Conservation (phyloP, 306 rosid genomes). For the Quercus glauca region DNA sequence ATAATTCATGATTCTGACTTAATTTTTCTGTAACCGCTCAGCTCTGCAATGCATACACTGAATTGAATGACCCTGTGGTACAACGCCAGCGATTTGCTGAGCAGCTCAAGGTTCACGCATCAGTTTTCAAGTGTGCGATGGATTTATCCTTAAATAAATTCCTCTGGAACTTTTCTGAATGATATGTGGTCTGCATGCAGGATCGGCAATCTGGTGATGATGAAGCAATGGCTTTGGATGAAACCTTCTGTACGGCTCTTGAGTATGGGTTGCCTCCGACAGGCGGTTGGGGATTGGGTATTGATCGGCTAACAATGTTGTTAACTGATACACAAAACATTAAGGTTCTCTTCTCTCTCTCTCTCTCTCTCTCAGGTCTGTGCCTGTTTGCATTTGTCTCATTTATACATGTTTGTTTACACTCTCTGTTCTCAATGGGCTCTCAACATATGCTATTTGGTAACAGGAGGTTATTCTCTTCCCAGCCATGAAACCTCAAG, state of each 20-base stretch:
- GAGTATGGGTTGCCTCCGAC: slow-evolving; percentile 97
- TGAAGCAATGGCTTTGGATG: too few relatives aligned
- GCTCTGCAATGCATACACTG: slow-evolving; percentile 92
- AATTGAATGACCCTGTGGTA: slow-evolving; percentile 89
- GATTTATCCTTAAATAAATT: background rate
- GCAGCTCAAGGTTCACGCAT: slow-evolving; percentile 73
- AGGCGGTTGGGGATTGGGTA: slow-evolving; percentile 97
- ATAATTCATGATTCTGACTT: slow-evolving; percentile 1
- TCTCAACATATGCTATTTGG: too few relatives aligned
- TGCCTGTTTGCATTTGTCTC: too few relatives aligned
- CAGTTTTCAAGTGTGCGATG: background rate
- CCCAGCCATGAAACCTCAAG: too few relatives aligned
- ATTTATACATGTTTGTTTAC: too few relatives aligned
- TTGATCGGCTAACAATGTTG: slow-evolving; percentile 78
- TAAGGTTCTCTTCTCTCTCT: slow-evolving; percentile 51
- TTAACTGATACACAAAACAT: slow-evolving; percentile 86
- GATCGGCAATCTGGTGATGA: slow-evolving; percentile 96
- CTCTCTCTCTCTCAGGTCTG: background rate
- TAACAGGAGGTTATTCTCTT: too few relatives aligned
- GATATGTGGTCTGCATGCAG: slow-evolving; percentile 33
- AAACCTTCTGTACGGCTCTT: slow-evolving; percentile 81
- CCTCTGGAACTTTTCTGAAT: background rate
- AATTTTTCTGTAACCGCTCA: slow-evolving; percentile 30
- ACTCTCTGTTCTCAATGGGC: too few relatives aligned
- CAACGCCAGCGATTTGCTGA: slow-evolving; percentile 89